phyloP scores from a whole-genome alignment of 345 rosid species.

The Aethionema arabicum region DNA sequence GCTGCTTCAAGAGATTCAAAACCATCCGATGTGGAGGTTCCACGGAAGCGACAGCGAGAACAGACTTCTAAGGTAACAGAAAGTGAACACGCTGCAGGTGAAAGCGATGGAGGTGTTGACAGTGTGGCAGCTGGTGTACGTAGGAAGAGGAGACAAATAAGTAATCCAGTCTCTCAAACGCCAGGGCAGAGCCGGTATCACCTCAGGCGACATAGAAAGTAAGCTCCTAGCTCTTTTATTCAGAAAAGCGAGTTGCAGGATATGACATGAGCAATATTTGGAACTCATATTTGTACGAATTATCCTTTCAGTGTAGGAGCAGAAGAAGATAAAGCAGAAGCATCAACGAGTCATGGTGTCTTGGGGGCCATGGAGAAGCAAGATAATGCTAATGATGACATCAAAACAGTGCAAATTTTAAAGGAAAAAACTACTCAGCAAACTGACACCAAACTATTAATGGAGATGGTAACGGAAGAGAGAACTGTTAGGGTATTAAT shows the following conservation, averaged over 20 bases:
- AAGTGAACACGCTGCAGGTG: slow-evolving; percentile 53
- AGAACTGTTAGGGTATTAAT: slow-evolving; percentile 46
- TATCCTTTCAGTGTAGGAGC: slow-evolving; percentile 46
- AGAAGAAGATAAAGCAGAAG: slow-evolving; percentile 40
- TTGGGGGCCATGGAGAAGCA: slow-evolving; percentile 32
- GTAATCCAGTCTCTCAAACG: slow-evolving; percentile 41
- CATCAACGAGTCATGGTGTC: slow-evolving; percentile 39
- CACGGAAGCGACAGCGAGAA: slow-evolving; percentile 54
- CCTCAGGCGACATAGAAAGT: slow-evolving; percentile 73
- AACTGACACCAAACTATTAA: slow-evolving; percentile 35
- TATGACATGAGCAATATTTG: neutral
- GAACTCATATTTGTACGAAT: slow-evolving; percentile 11
- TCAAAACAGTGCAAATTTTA: slow-evolving; percentile 25
- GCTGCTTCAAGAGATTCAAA: slow-evolving; percentile 61
- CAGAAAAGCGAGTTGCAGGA: neutral
- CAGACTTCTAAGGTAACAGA: slow-evolving; percentile 45
- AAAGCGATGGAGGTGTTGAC: slow-evolving; percentile 64
- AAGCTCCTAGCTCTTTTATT: slow-evolving; percentile 38
- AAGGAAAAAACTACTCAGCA: slow-evolving; percentile 33
- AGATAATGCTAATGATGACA: slow-evolving; percentile 37
- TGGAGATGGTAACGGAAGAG: slow-evolving; percentile 40
- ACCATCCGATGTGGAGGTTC: slow-evolving; percentile 42
- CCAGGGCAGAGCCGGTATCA: slow-evolving; percentile 72
- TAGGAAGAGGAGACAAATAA: slow-evolving; percentile 60
- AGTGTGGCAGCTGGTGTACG: slow-evolving; percentile 62